phyloP scores from a whole-genome alignment of 129 eudicot genomes.

The Flaveria linearis region DNA sequence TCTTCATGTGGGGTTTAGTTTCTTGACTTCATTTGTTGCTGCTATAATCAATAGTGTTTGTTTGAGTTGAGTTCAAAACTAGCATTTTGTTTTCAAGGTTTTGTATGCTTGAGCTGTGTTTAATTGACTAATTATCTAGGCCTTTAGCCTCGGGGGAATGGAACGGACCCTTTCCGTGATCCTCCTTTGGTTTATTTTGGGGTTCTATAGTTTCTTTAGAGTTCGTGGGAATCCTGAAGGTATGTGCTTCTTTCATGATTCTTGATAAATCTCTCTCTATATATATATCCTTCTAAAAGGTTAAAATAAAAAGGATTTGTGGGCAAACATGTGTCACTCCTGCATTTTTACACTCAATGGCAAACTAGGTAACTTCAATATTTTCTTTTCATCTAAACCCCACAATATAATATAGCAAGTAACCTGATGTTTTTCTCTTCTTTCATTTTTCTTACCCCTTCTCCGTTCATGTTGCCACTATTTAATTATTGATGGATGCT shows the following conservation, averaged over 20 bases:
- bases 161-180: constrained; percentile 37
- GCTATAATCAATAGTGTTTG: neutral
- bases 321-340: neutral
- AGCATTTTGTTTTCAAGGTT: constrained; percentile 4
- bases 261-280: neutral
- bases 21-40: neutral
- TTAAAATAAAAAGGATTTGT: neutral
- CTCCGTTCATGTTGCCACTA: neutral
- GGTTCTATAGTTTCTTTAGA: constrained; percentile 27
- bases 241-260: constrained; percentile 24
- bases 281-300: neutral
- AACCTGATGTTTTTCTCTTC: neutral
- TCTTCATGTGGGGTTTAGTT: neutral
- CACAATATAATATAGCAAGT: neutral
- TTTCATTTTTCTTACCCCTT: neutral
- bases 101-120: constrained; percentile 14
- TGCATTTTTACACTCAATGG: neutral
- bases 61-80: constrained; percentile 7
- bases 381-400: neutral
- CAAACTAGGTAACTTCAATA: neutral
- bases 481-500: neutral
- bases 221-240: constrained; percentile 57
- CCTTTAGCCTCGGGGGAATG: constrained; percentile 33
- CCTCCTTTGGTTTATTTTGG: constrained; percentile 43
- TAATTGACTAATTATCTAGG: constrained; percentile 29